Percentiles rank a stretch among this genome's conserved stretches.
These are phyloP conservation scores for Talaromyces albobiverticillius DNA, from an alignment of 2,329 filamentous ascomycete species.

Conservation along the genomic window DNA sequence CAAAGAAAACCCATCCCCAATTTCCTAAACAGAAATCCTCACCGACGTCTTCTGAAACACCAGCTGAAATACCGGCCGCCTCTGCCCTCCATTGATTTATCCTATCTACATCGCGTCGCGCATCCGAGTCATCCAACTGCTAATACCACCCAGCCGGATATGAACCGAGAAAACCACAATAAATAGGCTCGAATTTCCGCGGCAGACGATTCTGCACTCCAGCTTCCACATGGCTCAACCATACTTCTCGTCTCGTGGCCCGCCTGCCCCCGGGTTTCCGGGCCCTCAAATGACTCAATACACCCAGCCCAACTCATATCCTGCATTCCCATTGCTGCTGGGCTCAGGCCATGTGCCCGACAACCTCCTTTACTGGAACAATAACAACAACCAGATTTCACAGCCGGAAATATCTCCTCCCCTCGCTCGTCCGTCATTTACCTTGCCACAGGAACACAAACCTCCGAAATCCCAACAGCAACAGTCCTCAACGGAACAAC, in stretches of 20 bases:
- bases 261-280: background rate
- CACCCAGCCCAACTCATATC: constrained; percentile 24
- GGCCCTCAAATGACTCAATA: constrained; percentile 10
- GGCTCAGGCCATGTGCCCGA: constrained; percentile 39
- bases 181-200: background rate
- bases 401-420: constrained; percentile 14
- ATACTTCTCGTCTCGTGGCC: constrained; percentile 5
- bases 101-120: no score
- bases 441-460: constrained; percentile 24
- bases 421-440: constrained; percentile 20
- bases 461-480: constrained; percentile 16
- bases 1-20: no score
- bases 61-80: no score
- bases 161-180: background rate
- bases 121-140: no score
- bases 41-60: no score
- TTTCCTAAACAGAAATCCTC: no score
- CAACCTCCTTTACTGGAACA: constrained; percentile 44
- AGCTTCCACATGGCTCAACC: constrained; percentile 7
- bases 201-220: background rate
- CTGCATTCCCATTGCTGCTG: constrained; percentile 34
- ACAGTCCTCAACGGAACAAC: constrained; percentile 56
- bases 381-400: constrained; percentile 17
- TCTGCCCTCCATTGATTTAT: no score
- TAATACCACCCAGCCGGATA: background rate